phyloP scores from a whole-genome alignment of 176 grass and related monocot species.

The Oryza nivara region DNA sequence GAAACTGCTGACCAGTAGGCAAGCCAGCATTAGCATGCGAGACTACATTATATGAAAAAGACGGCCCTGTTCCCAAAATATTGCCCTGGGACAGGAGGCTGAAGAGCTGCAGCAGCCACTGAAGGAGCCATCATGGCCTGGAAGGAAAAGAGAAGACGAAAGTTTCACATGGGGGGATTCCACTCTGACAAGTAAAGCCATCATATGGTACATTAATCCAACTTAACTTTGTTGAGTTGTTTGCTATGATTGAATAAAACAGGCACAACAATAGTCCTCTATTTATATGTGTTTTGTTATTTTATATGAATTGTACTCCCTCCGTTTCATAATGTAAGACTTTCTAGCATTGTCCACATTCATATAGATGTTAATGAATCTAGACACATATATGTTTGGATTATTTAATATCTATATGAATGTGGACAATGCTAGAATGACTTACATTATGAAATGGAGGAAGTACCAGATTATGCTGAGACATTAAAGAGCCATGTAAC shows the following conservation, averaged over 20 bases:
- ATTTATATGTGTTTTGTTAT: background rate
- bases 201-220: constrained; percentile 17
- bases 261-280: background rate
- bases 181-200: background rate
- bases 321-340: no score
- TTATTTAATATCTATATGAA: no score
- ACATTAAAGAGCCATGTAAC: background rate
- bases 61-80: constrained; percentile 77
- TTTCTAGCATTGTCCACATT: no score
- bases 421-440: no score
- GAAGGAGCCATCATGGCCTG: constrained; percentile 61
- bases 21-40: constrained; percentile 69
- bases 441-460: no score
- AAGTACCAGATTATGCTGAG: background rate
- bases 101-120: constrained; percentile 71
- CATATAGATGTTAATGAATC: no score
- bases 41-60: constrained; percentile 87
- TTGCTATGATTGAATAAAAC: constrained; percentile 4
- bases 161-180: background rate
- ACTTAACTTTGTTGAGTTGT: background rate
- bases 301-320: constrained; percentile 5
- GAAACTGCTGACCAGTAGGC: constrained; percentile 97
- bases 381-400: no score
- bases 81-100: constrained; percentile 74
- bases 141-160: constrained; percentile 27